Base-by-base conservation (phyloP, 2,329 filamentous ascomycete genomes). In the Cytospora paraplurivora region DNA sequence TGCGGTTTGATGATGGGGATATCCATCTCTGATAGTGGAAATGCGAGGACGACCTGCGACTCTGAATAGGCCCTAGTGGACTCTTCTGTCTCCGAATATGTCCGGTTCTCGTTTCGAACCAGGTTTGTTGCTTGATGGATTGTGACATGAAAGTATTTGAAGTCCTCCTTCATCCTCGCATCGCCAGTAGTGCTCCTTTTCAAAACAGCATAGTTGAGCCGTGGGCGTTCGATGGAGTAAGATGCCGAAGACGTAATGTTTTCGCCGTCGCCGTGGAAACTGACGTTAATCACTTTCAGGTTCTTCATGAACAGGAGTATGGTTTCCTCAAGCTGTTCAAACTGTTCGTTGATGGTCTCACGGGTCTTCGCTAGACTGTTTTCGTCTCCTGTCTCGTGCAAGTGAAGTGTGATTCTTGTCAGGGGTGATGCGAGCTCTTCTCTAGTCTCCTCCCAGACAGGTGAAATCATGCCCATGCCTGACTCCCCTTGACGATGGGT, bases 281-380 rank as follows among this genome's bases (percentile, higher is more conserved):
- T 44, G 3, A 80, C 67, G 0, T 70, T 41, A 1, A 81, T 74
- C 4, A 41, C 66, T 21, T 68, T 66, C 0, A 82, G 52, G 2
- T 80, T 81, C 15, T 70, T 73, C 57, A 81, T 62, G 62, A 82
- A 82, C 0, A 82, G 66, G 0, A 82, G 69, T 0, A 78, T 69
- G 0, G 74, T 75, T 4, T 74, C 72, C 3, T 79, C 72, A 0
- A 82, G 62, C 1, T 77, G 72, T 1, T 69, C 56, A 1, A 81
- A 73, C 37, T 82, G 76, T 0, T 69, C 32, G 3, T 66, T 27
- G 34, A 78, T 76, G 0, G 59, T 70, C 4, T 71, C 59, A 5
- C 67, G 65, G 34, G 34, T 37, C 15, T 27, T 63, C 13, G 37
- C 58, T 37, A 57, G 49, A 11, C 6, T 19, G 12, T 10, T 35